Conservation (phyloP, 805 yeast genomes). For the Candida boleticola region DNA sequence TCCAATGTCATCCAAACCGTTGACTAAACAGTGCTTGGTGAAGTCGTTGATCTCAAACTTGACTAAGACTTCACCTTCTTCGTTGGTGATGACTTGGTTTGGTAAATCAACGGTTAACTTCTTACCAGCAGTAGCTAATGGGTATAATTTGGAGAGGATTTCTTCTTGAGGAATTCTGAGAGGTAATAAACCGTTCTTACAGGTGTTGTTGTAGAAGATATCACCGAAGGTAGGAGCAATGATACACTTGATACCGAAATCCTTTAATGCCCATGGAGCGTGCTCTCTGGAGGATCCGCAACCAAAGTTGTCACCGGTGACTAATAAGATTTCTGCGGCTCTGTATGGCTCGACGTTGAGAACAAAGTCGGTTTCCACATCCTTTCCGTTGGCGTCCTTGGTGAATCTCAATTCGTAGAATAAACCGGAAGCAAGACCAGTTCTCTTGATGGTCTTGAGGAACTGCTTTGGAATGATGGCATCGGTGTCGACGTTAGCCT, state of each 20-base stretch:
- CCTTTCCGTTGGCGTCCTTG: conserved; percentile 66
- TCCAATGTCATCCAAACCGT: conserved; percentile 97
- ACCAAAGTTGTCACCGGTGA: conserved; percentile 96
- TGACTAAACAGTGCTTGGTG: conserved; percentile 91
- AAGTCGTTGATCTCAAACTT: conserved; percentile 87
- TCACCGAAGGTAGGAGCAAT: conserved; percentile 99
- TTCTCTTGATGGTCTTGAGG: conserved; percentile 94
- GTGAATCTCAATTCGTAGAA: conserved; percentile 86
- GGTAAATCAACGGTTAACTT: conserved; percentile 80
- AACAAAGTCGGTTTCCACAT: conserved; percentile 82
- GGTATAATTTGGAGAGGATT: conserved; percentile 69
- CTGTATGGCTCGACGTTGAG: conserved; percentile 84
- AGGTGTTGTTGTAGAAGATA: conserved; percentile 95
- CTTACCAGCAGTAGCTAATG: conserved; percentile 74
- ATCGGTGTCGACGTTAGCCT: conserved; percentile 96
- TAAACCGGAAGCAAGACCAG: conserved; percentile 85
- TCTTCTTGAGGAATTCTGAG: conserved; percentile 82
- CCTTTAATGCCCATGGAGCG: conserved; percentile 99
- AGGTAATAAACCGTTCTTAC: conserved; percentile 93
- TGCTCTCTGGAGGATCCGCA: conserved; percentile 99
- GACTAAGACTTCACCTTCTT: conserved; percentile 58
- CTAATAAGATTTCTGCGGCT: conserved; percentile 77
- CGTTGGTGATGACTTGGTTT: conserved; percentile 74
- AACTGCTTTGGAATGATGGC: conserved; percentile 99
- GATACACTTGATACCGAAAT: conserved; percentile 92